phyloP scores from a whole-genome alignment of 2,329 filamentous ascomycete genomes.

The Teratosphaeria viscida region DNA sequence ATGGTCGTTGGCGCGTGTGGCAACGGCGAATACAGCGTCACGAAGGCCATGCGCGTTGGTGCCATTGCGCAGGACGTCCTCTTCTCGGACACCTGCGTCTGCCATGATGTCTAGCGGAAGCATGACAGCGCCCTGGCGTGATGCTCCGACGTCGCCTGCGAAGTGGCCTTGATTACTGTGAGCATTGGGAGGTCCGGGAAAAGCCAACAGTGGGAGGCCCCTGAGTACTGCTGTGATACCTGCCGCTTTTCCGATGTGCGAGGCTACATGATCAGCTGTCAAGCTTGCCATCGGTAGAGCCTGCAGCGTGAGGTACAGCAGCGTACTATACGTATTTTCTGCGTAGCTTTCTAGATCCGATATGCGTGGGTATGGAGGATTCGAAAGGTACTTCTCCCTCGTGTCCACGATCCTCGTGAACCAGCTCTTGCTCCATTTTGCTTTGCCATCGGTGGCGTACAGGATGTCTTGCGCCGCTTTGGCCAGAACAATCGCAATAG shows the following conservation, averaged over 20 bases:
- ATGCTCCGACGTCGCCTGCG: slow-evolving; percentile 30
- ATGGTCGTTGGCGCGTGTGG: slow-evolving; percentile 90
- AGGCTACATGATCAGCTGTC: slow-evolving; percentile 83
- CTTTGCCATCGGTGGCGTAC: slow-evolving; percentile 35
- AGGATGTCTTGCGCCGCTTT: slow-evolving; percentile 54
- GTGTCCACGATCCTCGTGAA: slow-evolving; percentile 65
- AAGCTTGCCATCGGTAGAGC: slow-evolving; percentile 69
- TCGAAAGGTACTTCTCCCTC: slow-evolving; percentile 71
- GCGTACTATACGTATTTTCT: slow-evolving; percentile 87
- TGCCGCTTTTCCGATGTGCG: slow-evolving; percentile 86
- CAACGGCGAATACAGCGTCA: slow-evolving; percentile 85
- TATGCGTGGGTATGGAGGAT: slow-evolving; percentile 67
- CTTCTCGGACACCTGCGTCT: slow-evolving; percentile 67
- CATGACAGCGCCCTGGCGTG: slow-evolving; percentile 56
- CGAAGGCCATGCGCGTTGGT: slow-evolving; percentile 68
- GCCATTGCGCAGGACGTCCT: slow-evolving; percentile 76
- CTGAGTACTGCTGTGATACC: slow-evolving; percentile 81
- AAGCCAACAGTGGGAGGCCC: slow-evolving; percentile 78
- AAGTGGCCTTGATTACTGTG: slow-evolving; percentile 38
- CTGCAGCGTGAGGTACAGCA: slow-evolving; percentile 80
- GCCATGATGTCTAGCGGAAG: slow-evolving; percentile 87
- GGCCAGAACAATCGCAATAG: slow-evolving; percentile 74
- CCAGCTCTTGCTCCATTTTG: slow-evolving; percentile 44
- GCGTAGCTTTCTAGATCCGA: slow-evolving; percentile 74
- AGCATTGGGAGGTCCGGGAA: slow-evolving; percentile 52